These are phyloP conservation scores for Penicillium sp. DNA, from an alignment of 2,329 filamentous ascomycete species.

Conservation along the genomic window DNA sequence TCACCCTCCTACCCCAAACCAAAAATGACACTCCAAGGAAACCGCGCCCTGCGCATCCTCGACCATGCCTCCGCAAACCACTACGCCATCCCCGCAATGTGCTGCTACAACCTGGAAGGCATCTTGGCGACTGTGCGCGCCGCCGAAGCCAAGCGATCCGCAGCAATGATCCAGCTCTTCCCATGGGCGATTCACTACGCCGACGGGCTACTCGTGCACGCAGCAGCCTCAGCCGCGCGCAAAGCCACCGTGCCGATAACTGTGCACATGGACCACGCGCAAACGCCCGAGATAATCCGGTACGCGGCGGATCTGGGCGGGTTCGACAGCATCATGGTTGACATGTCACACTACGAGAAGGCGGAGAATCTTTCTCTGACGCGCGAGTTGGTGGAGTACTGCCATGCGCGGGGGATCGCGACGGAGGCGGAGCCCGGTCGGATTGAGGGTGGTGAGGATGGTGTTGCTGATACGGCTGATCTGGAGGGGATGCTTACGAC, in stretches of 20 bases:
- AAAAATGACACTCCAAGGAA: conserved; percentile 41
- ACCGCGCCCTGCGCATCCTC: conserved; percentile 56
- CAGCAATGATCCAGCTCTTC: conserved; percentile 70
- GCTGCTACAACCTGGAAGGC: conserved; percentile 67
- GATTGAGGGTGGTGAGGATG: conserved; percentile 73
- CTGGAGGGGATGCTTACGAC: conserved; percentile 64
- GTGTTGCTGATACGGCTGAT: conserved; percentile 65
- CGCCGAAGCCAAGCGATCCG: conserved; percentile 64
- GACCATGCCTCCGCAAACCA: conserved; percentile 54
- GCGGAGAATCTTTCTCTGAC: conserved; percentile 67
- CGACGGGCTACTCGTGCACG: conserved; percentile 53
- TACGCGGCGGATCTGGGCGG: conserved; percentile 58
- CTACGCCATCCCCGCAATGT: conserved; percentile 61
- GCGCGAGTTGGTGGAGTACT: conserved; percentile 60
- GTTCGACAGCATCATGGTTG: conserved; percentile 74
- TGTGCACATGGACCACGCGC: conserved; percentile 65
- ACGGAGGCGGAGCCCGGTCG: conserved; percentile 70
- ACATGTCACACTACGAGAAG: conserved; percentile 71
- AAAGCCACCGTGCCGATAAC: conserved; percentile 58
- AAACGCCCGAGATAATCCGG: conserved; percentile 61
- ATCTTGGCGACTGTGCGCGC: conserved; percentile 67
- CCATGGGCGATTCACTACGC: conserved; percentile 71
- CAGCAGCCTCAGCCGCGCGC: conserved; percentile 56
- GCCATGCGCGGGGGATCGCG: conserved; percentile 63
- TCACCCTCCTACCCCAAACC: conserved; percentile 22